A percentile compares a stretch with the other conserved stretches of the same genome.
These are phyloP conservation scores for Hebeloma cylindrosporum DNA, from an alignment of 768 basidiomycete genomes.

Conservation along the genomic window DNA sequence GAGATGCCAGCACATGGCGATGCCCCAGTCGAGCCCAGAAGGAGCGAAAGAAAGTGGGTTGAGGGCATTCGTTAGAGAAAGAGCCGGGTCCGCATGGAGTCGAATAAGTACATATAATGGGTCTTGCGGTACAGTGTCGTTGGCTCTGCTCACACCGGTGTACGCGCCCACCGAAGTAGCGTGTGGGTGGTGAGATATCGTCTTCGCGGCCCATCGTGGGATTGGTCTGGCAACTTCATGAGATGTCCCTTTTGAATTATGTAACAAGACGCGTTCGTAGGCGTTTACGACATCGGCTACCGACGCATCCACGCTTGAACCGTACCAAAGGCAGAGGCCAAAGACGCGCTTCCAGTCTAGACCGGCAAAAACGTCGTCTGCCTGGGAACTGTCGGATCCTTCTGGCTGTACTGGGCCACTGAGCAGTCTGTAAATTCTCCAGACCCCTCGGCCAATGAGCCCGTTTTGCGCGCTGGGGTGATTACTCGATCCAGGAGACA, in stretches of 20 bases:
- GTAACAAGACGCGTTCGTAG: constrained; percentile 49
- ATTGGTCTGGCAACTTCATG: constrained; percentile 50
- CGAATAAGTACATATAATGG: constrained; percentile 81
- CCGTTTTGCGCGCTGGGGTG: constrained; percentile 20
- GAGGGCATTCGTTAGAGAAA: constrained; percentile 67
- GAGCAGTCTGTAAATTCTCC: constrained; percentile 81
- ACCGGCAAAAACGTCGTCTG: constrained; percentile 55
- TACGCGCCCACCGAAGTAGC: constrained; percentile 6
- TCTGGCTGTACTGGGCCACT: constrained; percentile 67
- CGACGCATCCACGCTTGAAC: constrained; percentile 65
- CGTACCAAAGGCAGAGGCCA: constrained; percentile 90
- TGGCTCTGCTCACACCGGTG: constrained; percentile 21
- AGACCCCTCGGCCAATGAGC: constrained; percentile 57
- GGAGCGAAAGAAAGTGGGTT: constrained; percentile 72
- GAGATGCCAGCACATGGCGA: constrained; percentile 80
- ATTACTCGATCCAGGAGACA: constrained; percentile 37
- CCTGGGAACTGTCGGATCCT: constrained; percentile 48
- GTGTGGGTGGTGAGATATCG: constrained; percentile 26
- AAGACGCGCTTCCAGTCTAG: constrained; percentile 95
- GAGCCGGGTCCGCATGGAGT: constrained; percentile 70
- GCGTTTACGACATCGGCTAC: constrained; percentile 66
- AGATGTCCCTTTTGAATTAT: constrained; percentile 18
- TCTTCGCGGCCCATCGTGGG: constrained; percentile 58
- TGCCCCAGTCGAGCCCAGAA: constrained; percentile 75
- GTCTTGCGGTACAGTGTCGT: constrained; percentile 43